These are phyloP conservation scores for Eucalyptus erythrocorys DNA, from an alignment of 345 rosid species.

Conservation along the genomic window DNA sequence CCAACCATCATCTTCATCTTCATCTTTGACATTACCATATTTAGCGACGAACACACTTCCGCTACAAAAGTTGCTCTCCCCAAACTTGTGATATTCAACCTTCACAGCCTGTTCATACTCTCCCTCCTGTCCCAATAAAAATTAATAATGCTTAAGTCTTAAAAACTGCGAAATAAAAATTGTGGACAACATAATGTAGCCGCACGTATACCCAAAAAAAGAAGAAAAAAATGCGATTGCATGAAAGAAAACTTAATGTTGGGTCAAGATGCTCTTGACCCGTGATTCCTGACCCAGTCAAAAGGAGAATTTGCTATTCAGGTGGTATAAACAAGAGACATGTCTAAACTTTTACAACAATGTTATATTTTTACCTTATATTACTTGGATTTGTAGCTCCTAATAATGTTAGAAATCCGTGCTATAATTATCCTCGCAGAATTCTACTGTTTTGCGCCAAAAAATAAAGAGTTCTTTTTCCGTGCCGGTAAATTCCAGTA, in stretches of 20 bases:
- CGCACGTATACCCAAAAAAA: background rate
- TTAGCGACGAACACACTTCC: background rate
- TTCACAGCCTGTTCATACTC: background rate
- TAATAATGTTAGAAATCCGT: background rate
- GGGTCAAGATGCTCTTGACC: background rate
- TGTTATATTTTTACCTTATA: background rate
- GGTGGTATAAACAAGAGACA: background rate
- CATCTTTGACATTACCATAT: background rate
- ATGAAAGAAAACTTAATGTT: background rate
- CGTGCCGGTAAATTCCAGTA: too few species aligned
- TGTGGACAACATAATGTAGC: background rate
- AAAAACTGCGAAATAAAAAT: background rate
- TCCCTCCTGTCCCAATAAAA: background rate
- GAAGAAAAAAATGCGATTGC: background rate
- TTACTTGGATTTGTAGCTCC: background rate
- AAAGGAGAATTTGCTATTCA: background rate
- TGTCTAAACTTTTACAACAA: background rate
- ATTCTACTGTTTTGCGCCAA: background rate
- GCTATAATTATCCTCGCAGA: background rate
- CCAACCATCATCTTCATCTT: background rate
- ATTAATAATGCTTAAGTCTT: background rate
- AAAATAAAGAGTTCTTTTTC: too few species aligned
- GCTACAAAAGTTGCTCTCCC: background rate
- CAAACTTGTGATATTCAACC: background rate
- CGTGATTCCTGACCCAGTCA: background rate